phyloP scores from a whole-genome alignment of 148 eudicot species.

The Agrostemma githago region DNA sequence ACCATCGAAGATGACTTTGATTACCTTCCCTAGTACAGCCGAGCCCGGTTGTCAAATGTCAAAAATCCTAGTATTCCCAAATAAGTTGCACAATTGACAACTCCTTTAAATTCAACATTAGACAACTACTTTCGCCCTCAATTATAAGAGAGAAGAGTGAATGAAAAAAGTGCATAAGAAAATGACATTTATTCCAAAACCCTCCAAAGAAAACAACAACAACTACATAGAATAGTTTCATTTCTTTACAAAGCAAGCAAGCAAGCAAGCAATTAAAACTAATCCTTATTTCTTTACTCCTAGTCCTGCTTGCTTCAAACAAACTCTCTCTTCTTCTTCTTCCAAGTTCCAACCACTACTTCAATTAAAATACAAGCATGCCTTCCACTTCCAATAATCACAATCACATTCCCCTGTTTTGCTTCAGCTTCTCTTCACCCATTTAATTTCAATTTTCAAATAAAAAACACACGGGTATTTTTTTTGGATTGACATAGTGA shows the following conservation, averaged over 20 bases:
- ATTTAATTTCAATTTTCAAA: too few species aligned
- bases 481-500: constrained; percentile 8
- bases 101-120: neutral
- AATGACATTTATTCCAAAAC: constrained; percentile 20
- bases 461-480: neutral
- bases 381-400: neutral
- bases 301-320: constrained; percentile 25
- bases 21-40: too few species aligned
- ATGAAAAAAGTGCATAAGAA: neutral
- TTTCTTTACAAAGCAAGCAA: neutral
- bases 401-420: constrained; percentile 13
- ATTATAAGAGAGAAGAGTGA: too few species aligned
- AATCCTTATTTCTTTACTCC: too few species aligned
- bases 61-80: neutral
- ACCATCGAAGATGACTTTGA: too few species aligned
- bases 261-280: constrained; percentile 10
- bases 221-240: neutral
- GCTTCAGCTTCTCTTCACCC: neutral
- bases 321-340: constrained; percentile 5
- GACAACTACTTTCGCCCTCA: too few species aligned
- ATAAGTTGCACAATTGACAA: neutral
- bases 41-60: too few species aligned
- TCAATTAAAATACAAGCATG: neutral
- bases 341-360: constrained; percentile 15
- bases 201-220: constrained; percentile 8